These are phyloP conservation scores for Penicillium verhagenii DNA, from an alignment of 495 filamentous ascomycete genomes.

Conservation along the genomic window DNA sequence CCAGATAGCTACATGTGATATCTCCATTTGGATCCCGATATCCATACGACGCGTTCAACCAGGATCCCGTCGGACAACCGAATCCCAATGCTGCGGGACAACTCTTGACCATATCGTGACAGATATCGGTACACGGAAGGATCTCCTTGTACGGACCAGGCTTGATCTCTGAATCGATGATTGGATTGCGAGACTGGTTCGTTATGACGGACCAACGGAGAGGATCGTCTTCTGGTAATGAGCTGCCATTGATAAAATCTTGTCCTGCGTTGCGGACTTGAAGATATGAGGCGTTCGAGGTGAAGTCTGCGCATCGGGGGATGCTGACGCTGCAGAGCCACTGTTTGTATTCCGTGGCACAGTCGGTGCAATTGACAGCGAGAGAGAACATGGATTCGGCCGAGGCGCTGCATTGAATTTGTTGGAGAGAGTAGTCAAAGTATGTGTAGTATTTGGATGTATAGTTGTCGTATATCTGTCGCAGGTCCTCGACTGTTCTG, in stretches of 20 bases:
- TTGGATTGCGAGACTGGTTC: conserved; percentile 61
- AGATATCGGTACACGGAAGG: conserved; percentile 80
- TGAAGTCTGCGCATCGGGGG: conserved; percentile 85
- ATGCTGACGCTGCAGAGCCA: conserved; percentile 96
- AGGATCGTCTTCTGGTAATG: conserved; percentile 37
- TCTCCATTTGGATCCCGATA: conserved; percentile 38
- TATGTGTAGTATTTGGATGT: conserved; percentile 61
- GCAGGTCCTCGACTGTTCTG: conserved; percentile 46
- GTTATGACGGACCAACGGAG: conserved; percentile 29
- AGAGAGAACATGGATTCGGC: conserved; percentile 75
- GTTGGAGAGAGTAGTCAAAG: conserved; percentile 78
- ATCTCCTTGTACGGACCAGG: conserved; percentile 95
- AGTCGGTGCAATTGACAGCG: conserved; percentile 70
- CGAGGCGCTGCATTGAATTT: conserved; percentile 79
- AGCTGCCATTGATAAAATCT: conserved; percentile 65
- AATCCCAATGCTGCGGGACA: conserved; percentile 83
- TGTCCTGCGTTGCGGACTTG: conserved; percentile 67
- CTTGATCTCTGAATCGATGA: conserved; percentile 66
- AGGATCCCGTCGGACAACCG: conserved; percentile 63
- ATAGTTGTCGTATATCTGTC: conserved; percentile 66
- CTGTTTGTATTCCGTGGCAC: conserved; percentile 75
- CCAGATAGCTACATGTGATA: conserved; percentile 59
- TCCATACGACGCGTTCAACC: conserved; percentile 68
- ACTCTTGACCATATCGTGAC: conserved; percentile 75
- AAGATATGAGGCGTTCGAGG: conserved; percentile 51